These are phyloP conservation scores for Coemansia sp. DNA, from an alignment of 192 early-diverging fungal genomes.

Conservation along the genomic window DNA sequence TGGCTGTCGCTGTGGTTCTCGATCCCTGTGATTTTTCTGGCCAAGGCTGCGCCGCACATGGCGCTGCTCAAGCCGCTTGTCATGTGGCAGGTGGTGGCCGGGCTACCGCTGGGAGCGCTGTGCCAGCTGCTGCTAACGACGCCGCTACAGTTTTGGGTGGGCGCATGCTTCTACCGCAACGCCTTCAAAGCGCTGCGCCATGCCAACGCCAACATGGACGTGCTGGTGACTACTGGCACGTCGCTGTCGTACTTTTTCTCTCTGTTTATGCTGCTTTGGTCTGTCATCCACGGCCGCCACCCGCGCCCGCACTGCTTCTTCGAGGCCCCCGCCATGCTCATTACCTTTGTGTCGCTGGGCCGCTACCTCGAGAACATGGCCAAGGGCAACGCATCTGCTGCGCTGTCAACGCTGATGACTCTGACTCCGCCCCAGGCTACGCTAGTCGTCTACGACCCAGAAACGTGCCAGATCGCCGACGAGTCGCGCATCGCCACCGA, in stretches of 20 bases:
- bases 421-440: conserved; percentile 76
- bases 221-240: conserved; percentile 84
- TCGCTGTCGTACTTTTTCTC: conserved; percentile 82
- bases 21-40: conserved; percentile 75
- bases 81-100: conserved; percentile 54
- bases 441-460: conserved; percentile 52
- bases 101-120: conserved; percentile 66
- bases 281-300: conserved; percentile 56
- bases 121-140: conserved; percentile 72
- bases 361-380: conserved; percentile 92
- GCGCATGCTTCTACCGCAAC: conserved; percentile 70
- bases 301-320: conserved; percentile 80
- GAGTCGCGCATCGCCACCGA: conserved; percentile 82
- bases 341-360: conserved; percentile 90
- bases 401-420: conserved; percentile 83
- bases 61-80: conserved; percentile 14
- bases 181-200: conserved; percentile 79
- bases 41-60: conserved; percentile 48
- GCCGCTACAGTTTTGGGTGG: conserved; percentile 93
- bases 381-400: conserved; percentile 88
- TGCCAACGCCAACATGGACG: conserved; percentile 93
- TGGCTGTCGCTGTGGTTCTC: conserved; percentile 67
- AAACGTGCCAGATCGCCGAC: conserved; percentile 7
- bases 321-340: conserved; percentile 88
- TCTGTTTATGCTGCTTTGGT: conserved; percentile 67